These are phyloP conservation scores for Starmera dryadoides DNA, from an alignment of 805 yeast species.

Conservation along the genomic window DNA sequence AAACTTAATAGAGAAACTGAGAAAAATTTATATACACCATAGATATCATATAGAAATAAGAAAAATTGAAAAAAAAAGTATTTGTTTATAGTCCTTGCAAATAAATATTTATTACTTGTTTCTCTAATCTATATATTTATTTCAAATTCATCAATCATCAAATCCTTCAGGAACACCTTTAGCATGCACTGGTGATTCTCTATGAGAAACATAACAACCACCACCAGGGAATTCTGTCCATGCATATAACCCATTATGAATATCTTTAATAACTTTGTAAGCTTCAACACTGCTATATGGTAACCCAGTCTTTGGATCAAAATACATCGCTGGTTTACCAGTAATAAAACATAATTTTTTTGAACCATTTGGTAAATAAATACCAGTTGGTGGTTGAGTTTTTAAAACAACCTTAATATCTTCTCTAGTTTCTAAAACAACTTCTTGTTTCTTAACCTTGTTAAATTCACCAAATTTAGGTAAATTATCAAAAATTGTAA, in stretches of 20 bases:
- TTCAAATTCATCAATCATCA: constrained; percentile 21
- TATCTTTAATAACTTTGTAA: constrained; percentile 55
- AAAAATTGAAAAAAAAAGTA: neutral
- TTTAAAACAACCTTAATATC: constrained; percentile 43
- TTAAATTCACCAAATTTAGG: constrained; percentile 58
- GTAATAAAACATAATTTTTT: constrained; percentile 67
- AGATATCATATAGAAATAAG: neutral
- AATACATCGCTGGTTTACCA: constrained; percentile 73
- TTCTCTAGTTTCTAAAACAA: constrained; percentile 37
- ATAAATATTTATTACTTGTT: too few relatives aligned
- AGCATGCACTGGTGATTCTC: constrained; percentile 46
- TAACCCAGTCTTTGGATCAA: constrained; percentile 83
- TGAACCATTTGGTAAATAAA: constrained; percentile 60
- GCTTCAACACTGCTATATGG: constrained; percentile 82
- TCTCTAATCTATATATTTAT: too few relatives aligned
- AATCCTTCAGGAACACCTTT: constrained; percentile 88
- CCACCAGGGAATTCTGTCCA: constrained; percentile 47
- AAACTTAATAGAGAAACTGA: too few relatives aligned
- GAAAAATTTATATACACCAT: constrained; percentile 1
- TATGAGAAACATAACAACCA: constrained; percentile 38
- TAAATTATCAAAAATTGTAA: constrained; percentile 24
- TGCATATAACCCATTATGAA: constrained; percentile 46
- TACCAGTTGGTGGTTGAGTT: constrained; percentile 72
- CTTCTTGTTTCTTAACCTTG: constrained; percentile 31
- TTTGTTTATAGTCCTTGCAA: neutral